Evolutionary conservation across 441 rosid species (phyloP), one percentile per base, ranked within the genome.

Genomic region (Brassica balearica): DNA sequence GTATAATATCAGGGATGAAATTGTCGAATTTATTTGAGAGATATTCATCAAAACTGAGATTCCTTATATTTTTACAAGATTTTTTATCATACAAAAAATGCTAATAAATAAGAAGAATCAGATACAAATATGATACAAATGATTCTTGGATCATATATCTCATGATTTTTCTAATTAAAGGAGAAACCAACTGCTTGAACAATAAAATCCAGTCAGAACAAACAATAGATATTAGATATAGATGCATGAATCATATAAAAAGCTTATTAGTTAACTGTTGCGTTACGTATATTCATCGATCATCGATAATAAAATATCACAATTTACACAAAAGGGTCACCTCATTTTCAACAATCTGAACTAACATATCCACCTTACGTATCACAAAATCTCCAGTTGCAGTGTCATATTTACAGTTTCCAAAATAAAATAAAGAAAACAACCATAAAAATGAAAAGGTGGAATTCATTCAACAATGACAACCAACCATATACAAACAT

Each of bases 311-410:
- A 59, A 58, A 41, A 43, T 67, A 41, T 75, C 36, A 8, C 29
- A 41, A 36, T 65, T n/a, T 36, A 10, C 60, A 56, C 58, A 36
- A 74, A 68, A 56, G 1, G 12, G 9, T 48, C 55, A 69, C 3
- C 27, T 76, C 63, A 14, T 32, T 76, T 69, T 69, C 69, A 69
- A 20, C 41, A 51, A 63, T 62, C 75, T 34, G 56, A 76, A 53
- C 80, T 53, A 77, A 51, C 70, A 69, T 32, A 69, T 76, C 80
- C 10, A 32, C 11, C 74, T 48, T 62, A 62, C 74, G 58, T 63
- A 32, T 69, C 14, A 32, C 56, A 65, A 75, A 48, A 76, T 76
- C 64, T 76, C 10, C 1, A 75, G 51, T 67, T 43, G 17, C 22
- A 15, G 20, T 61, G 61, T 46, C 20, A 69, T 68, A 41, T 8